Evolutionary conservation across 805 yeast species (phyloP), one percentile per base, ranked within the genome.

Genomic region (Barnettozyma californica): DNA sequence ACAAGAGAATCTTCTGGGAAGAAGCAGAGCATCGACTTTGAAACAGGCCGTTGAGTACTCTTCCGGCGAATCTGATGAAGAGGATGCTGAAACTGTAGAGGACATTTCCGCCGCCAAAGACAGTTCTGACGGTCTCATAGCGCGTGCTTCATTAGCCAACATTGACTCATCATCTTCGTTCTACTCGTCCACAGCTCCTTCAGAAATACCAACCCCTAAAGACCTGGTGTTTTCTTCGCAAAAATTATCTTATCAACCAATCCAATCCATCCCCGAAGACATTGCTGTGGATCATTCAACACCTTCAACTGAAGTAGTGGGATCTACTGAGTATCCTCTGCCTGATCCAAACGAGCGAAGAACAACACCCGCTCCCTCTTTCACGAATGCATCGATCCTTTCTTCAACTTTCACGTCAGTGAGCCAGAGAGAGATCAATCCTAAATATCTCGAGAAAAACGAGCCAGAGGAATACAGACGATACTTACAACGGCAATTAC

Each of bases 371-470:
- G 58, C 60, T 8, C 67, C 70, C 9, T 57, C 61, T 10, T 61
- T 70, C 53, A 55, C 69, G 1, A 57, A 60, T 46, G 67, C 56
- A n/a, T 61, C 68, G 7, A 47, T 62, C 25, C 47, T 55, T 2
- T 61, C 69, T 1, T 84, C 92, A 0, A 83, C 81, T 53, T 83
- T 85, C 64, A 85, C 94, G 1, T 80, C 88, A 43, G 87, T 86
- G 2, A 83, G 90, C 7, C 92, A 85, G 65, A 69, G 92, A 60
- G 90, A 82, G 13, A 72, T 80, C 18, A 85, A 85, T 55, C 87
- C 86, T 16, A 68, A 67, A 33, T 81, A 80, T 54, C 68, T 70
- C 41, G 63, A 58, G 16, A 55, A 50, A 13, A 55, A 59, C 16
- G 38, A 49, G 20, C 60, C 64, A 4, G 58, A 56, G n/a, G 64